Evolutionary conservation across 2,329 filamentous ascomycete genomes (phyloP), one percentile per base, ranked within the genome.

Genomic region (Beauveria scarabaeidicola): DNA sequence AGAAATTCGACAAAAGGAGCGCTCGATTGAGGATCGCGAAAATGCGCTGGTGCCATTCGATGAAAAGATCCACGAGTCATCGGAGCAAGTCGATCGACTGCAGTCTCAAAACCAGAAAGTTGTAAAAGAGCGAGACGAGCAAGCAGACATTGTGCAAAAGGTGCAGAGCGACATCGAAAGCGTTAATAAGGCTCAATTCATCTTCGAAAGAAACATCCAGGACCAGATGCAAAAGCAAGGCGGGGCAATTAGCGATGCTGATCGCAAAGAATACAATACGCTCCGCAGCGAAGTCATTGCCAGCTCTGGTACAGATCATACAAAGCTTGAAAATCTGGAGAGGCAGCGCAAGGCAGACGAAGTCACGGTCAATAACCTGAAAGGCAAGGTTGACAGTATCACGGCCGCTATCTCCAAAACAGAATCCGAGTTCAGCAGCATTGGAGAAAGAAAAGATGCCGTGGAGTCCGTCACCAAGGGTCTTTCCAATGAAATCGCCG

Each of bases 281-380:
- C 83, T 99, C 51, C 88, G 88, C 61, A 85, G 90, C 64, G 89
- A 97, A 68, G 90, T 96, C 62, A 91, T 90, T 72, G 86, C 90
- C 64, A 89, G 87, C 64, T 89, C 90, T 29, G 89, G 91, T 8
- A 81, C 84, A 9, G 90, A 96, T 66, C 90, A 94, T 69, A 83
- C 87, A 64, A 90, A 90, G 65, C 81, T 96, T 43, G 90, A 95
- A 72, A 90, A 91, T 63, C 82, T 97, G n/a, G 83, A 85, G 60
- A 90, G 92, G 23, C 91, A 97, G 69, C 81, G 91, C 62, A 96
- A 93, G 74, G 94, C 91, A 0, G 92, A 97, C 68, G 88, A 93
- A 63, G 91, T 95, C 61, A 94, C 91, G 0, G 89, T 93, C 62
- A 93, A 90, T 68, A 96, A 89, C 64, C 78, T 97, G 63, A 92